Percentiles rank a stretch among this genome's conserved stretches.
Conservation (phyloP, 2,329 filamentous ascomycete genomes). For the Aspergillus glaucus region DNA sequence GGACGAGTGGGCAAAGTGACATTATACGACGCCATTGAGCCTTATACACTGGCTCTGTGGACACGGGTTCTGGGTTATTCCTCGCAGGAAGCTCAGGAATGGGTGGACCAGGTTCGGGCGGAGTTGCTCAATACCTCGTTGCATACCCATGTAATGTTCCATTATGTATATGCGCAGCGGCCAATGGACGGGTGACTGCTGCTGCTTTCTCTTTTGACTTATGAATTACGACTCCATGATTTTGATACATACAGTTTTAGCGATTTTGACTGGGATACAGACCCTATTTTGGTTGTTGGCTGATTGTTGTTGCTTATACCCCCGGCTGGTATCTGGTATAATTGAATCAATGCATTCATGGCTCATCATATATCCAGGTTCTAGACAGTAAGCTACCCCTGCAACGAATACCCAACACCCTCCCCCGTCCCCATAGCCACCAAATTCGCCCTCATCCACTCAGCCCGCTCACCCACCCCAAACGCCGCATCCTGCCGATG, state of each 20-base stretch:
- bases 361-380: background rate
- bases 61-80: constrained; percentile 30
- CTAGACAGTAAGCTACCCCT: constrained; percentile 22
- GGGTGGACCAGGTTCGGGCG: constrained; percentile 22
- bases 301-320: too few relatives aligned
- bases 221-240: background rate
- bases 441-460: constrained; percentile 40
- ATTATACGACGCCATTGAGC: constrained; percentile 28
- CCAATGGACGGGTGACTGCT: constrained; percentile 14
- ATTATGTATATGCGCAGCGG: constrained; percentile 28
- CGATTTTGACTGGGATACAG: too few relatives aligned
- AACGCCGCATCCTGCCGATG: constrained; percentile 37
- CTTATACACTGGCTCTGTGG: constrained; percentile 34
- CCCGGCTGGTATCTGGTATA: too few relatives aligned
- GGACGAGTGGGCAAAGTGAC: constrained; percentile 26
- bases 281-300: too few relatives aligned
- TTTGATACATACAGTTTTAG: background rate
- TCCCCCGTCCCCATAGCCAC: constrained; percentile 42
- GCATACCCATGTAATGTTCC: constrained; percentile 25
- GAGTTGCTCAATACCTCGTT: constrained; percentile 18
- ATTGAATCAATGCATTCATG: too few relatives aligned
- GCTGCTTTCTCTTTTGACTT: background rate
- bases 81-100: constrained; percentile 24
- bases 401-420: constrained; percentile 39
- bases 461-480: constrained; percentile 31